Evolutionary conservation across 805 yeast genomes (phyloP), one percentile per base, ranked within the genome.

Genomic region (Yamadazyma ubonensis): DNA sequence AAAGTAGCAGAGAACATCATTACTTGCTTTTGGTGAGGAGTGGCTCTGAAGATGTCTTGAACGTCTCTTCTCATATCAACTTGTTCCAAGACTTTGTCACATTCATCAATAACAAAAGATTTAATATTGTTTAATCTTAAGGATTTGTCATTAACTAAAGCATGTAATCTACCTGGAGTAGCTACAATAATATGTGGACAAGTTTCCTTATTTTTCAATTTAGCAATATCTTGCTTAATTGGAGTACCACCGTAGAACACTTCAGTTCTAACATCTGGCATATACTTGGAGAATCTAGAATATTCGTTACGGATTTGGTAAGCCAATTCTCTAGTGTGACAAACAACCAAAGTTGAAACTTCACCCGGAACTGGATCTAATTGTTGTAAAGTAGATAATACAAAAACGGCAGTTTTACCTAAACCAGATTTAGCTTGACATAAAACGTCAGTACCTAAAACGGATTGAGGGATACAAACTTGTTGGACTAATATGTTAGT

Each of bases 351-450:
- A 41, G 95, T 91, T 39, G 96, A 80, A 49, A 93, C 85, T 69
- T 91, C 98, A 59, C 98, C 99, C 46, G 95, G 88, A 52, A 91
- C 88, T 33, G 99, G 98, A 59, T 93, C 98, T 59, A 91, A 76
- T 72, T 91, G 97, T 71, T 91, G 98, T 61, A 91, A 77, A 47
- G 99, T 91, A 18, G 96, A 86, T 57, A 91, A 76, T 45, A 91
- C 98, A 56, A 91, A 91, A 42, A 91, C 98, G 33, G 99, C 99
- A 44, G 99, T 91, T 68, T 91, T 91, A 82, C 99, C 99, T 54
- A 93, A 77, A 85, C 99, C 99, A 33, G 99, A 93, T 75, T 93
- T 91, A 67, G 99, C 99, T 76, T 91, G 99, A 74, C 99, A 93
- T 53, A 91, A 72, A 44, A 91, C 98, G 63, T 91, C 99, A 47